Base-by-base conservation (phyloP, 139 green algal genomes). In the Diplosphaera chodatii region DNA sequence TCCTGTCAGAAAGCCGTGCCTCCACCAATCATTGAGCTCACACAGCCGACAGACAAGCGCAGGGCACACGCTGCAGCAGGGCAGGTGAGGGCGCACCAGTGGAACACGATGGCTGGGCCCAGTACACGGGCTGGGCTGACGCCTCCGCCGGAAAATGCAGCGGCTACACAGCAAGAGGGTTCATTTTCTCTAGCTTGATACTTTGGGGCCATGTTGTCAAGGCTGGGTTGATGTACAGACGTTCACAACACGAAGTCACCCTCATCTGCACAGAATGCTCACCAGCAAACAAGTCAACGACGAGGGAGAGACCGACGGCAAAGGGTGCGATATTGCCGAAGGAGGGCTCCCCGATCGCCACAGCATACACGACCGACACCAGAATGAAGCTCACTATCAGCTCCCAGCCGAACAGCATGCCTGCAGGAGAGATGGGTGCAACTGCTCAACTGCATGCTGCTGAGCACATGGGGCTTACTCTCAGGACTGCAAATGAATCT, bases 91-190 rank as follows among this genome's bases (percentile, higher is more conserved):
- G 10, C 37, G 25, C 23, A 63, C 22, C 55, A 85, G 40, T 78
- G 67, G 73, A 90, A 91, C 30, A 90, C 82, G n/a, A 84, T 70
- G 27, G 87, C 83, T 23, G 87, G 87, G 32, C 85, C 87, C 28
- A 92, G 82, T 48, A 86, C 89, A 69, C 87, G 85, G 0, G 87
- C 87, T 3, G 87, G 87, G 76, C 88, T 91, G 67, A 92, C 76
- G 32, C 74, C 83, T 10, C 82, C 83, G 25, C 84, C 84, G 3
- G 86, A 88, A 78, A 88, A 79, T 29, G 55, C 67, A 5, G 71
- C 74, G 22, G 30, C 69, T 74, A 32, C 55, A 59, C n/a, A n/a
- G n/a, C n/a, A n/a, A n/a, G n/a, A n/a, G n/a, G n/a, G n/a, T n/a
- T n/a, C n/a, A n/a, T n/a, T n/a, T n/a, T n/a, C n/a, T n/a, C n/a